These are phyloP conservation scores for Pestalotiopsis sp. DNA, from an alignment of 2,329 filamentous ascomycete species.

Conservation along the genomic window DNA sequence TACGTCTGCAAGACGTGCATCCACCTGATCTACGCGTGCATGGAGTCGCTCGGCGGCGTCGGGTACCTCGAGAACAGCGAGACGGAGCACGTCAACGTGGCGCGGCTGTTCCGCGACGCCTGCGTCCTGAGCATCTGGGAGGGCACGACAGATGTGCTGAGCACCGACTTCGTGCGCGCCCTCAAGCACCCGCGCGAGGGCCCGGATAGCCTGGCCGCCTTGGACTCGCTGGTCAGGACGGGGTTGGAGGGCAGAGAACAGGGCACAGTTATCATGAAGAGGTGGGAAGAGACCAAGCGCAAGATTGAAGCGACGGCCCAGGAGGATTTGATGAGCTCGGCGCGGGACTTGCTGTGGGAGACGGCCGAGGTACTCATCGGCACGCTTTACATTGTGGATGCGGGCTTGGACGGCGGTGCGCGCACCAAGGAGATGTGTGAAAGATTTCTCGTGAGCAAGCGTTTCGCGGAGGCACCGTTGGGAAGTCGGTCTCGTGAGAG, in stretches of 20 bases:
- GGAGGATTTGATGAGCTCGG: constrained; percentile 46
- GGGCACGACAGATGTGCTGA: constrained; percentile 71
- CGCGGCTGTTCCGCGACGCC: constrained; percentile 67
- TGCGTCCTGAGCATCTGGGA: constrained; percentile 67
- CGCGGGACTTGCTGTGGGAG: constrained; percentile 45
- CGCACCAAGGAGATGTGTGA: neutral
- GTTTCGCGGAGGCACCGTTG: neutral
- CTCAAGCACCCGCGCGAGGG: constrained; percentile 47
- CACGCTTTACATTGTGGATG: constrained; percentile 45
- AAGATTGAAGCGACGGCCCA: constrained; percentile 38
- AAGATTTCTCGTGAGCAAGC: neutral
- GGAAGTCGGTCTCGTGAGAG: neutral
- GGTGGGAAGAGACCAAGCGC: constrained; percentile 43
- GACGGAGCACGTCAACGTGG: constrained; percentile 67
- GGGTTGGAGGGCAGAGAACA: constrained; percentile 27
- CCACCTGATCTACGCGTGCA: constrained; percentile 55
- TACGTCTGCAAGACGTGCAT: constrained; percentile 55
- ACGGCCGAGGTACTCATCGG: constrained; percentile 47
- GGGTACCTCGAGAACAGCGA: constrained; percentile 67
- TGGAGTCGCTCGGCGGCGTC: constrained; percentile 68
- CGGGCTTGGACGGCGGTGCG: neutral
- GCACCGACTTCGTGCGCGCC: constrained; percentile 51
- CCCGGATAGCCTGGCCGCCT: constrained; percentile 39
- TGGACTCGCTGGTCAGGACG: constrained; percentile 42
- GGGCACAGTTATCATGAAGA: constrained; percentile 27